phyloP scores from a whole-genome alignment of 371 early-diverging fungal species.

The Conidiobolus incongruus region DNA sequence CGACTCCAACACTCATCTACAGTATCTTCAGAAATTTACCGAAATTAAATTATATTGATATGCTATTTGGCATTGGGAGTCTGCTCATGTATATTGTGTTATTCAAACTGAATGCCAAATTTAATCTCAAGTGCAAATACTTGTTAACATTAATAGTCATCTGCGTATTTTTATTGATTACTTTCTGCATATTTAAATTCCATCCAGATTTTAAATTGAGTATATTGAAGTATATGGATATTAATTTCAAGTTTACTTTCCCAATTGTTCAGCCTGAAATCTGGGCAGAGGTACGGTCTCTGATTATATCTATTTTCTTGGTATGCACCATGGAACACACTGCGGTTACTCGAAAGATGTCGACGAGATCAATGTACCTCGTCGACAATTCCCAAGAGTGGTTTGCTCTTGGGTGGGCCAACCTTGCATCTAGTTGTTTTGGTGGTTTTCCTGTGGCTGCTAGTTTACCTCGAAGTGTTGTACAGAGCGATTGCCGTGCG shows the following conservation, averaged over 20 bases:
- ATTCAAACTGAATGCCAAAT: background rate
- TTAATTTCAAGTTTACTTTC: slow-evolving; percentile 31
- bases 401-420: slow-evolving; percentile 61
- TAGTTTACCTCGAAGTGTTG: slow-evolving; percentile 64
- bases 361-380: background rate
- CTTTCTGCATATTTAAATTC: slow-evolving; percentile 17
- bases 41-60: background rate
- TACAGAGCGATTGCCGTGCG: slow-evolving; percentile 8
- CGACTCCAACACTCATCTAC: background rate
- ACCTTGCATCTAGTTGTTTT: slow-evolving; percentile 56
- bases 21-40: background rate
- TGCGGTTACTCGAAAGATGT: slow-evolving; percentile 48
- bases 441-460: slow-evolving; percentile 65
- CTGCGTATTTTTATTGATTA: slow-evolving; percentile 11
- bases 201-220: slow-evolving; percentile 13
- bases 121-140: background rate
- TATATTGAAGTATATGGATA: slow-evolving; percentile 39
- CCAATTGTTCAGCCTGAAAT: slow-evolving; percentile 16
- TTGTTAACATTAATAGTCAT: background rate
- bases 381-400: slow-evolving; percentile 31
- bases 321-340: slow-evolving; percentile 65
- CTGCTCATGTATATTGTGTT: background rate
- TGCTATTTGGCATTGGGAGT: background rate
- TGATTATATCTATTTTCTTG: slow-evolving; percentile 35
- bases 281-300: slow-evolving; percentile 16